These are phyloP conservation scores for Trichoderma parareesei DNA, from an alignment of 495 filamentous ascomycete species.

Conservation along the genomic window DNA sequence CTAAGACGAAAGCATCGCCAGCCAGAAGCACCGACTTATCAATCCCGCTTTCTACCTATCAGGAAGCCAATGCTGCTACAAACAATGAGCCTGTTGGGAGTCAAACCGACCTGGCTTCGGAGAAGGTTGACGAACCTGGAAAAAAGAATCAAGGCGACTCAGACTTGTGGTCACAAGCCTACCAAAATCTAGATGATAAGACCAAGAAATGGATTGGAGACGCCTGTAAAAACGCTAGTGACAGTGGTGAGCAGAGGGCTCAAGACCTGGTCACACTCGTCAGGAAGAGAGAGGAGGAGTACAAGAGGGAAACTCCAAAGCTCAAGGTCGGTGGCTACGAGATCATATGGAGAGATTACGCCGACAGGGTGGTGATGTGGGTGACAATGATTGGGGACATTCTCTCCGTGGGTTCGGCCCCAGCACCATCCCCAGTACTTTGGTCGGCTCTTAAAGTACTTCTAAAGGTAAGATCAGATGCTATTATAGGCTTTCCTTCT, in stretches of 20 bases:
- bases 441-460: slow-evolving; percentile 1
- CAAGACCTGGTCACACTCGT: neutral
- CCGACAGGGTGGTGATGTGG: neutral
- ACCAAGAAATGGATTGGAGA: neutral
- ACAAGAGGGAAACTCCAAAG: neutral
- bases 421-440: neutral
- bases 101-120: neutral
- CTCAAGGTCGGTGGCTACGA: neutral
- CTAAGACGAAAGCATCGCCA: neutral
- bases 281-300: neutral
- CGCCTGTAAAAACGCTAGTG: neutral
- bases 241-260: neutral
- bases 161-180: neutral
- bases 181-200: neutral
- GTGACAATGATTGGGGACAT: neutral
- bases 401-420: neutral
- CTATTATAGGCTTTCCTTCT: neutral
- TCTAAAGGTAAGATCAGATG: neutral
- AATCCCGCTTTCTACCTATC: neutral
- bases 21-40: neutral
- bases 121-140: neutral
- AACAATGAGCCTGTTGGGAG: neutral
- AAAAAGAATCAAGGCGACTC: neutral
- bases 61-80: neutral
- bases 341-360: neutral